Evolutionary conservation across 106 monocot genomes (phyloP).

Genomic region (Xerophyta viscosa): DNA sequence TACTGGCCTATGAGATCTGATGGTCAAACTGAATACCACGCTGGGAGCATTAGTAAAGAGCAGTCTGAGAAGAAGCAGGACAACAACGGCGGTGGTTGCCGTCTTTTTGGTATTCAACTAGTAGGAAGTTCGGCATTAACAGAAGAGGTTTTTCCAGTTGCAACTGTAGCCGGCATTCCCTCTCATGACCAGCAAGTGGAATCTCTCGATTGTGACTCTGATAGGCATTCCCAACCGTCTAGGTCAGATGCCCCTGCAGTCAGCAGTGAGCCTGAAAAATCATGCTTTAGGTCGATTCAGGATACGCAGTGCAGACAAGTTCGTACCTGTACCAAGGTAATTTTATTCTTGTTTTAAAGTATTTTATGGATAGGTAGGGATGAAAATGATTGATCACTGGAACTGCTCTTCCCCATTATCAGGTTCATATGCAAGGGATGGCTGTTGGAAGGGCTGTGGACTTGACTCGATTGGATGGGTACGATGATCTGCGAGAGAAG

Average conservation of each 20-base stretch:
- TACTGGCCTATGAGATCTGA: slow-evolving; percentile 37
- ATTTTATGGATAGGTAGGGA: not conserved
- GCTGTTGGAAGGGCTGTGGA: slow-evolving; percentile 95
- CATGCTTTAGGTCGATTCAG: slow-evolving; percentile 37
- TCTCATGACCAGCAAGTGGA: slow-evolving; percentile 12
- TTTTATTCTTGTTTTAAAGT: not conserved
- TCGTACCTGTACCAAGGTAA: slow-evolving; percentile 74
- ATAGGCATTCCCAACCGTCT: slow-evolving; percentile 37
- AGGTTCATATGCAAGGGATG: slow-evolving; percentile 92
- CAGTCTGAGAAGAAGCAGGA: slow-evolving; percentile 39
- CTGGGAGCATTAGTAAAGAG: slow-evolving; percentile 23
- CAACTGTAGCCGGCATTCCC: slow-evolving; percentile 6
- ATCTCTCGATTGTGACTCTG: slow-evolving; percentile 33
- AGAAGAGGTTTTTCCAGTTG: slow-evolving; percentile 34
- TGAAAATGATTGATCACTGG: not conserved
- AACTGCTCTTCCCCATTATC: not conserved
- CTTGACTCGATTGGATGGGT: slow-evolving; percentile 55
- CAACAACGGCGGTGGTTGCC: slow-evolving; percentile 32
- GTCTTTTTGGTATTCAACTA: slow-evolving; percentile 81
- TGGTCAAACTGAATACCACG: slow-evolving; percentile 25
- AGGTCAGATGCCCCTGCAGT: slow-evolving; percentile 35
- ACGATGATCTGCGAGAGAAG: slow-evolving; percentile 54
- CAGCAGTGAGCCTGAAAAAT: slow-evolving; percentile 62
- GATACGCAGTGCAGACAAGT: slow-evolving; percentile 45
- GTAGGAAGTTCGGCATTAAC: slow-evolving; percentile 16